Evolutionary conservation across 179 eudicot species (phyloP).

Genomic region (Beta lomatogona): DNA sequence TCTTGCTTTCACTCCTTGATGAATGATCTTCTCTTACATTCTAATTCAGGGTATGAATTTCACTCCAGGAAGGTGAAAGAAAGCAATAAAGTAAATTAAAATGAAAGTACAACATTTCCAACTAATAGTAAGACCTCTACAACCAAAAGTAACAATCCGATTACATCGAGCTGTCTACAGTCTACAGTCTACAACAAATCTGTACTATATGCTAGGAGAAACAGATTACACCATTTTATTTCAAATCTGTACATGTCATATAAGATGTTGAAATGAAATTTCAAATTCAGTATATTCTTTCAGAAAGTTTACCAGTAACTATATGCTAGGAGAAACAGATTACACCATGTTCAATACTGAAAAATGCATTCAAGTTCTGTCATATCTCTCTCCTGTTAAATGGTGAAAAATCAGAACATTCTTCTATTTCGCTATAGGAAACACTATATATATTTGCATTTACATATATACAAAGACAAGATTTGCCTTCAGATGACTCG

Average conservation of each 20-base stretch:
- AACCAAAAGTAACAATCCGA: too few species aligned
- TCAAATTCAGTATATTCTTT: not conserved
- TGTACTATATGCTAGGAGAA: too few species aligned
- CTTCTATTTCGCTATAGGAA: not conserved
- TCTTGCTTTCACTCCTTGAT: not conserved
- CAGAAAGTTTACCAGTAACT: not conserved
- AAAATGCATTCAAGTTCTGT: too few species aligned
- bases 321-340: not conserved
- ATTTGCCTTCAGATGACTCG: too few species aligned
- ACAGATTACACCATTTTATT: too few species aligned
- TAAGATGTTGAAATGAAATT: not conserved
- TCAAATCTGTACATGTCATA: not conserved
- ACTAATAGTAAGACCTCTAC: too few species aligned
- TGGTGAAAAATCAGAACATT: not conserved
- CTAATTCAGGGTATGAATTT: not conserved
- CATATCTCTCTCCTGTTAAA: not conserved
- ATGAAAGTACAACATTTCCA: too few species aligned
- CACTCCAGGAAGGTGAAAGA: not conserved
- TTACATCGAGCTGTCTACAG: too few species aligned
- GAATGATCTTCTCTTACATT: not conserved
- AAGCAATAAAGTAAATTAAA: too few species aligned
- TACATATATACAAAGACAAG: not conserved
- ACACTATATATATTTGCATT: not conserved
- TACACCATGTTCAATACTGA: too few species aligned
- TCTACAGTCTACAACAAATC: too few species aligned